Evolutionary conservation across 768 basidiomycete species (phyloP), one percentile per base, ranked within the genome.

Genomic region (Mycena galericulata): DNA sequence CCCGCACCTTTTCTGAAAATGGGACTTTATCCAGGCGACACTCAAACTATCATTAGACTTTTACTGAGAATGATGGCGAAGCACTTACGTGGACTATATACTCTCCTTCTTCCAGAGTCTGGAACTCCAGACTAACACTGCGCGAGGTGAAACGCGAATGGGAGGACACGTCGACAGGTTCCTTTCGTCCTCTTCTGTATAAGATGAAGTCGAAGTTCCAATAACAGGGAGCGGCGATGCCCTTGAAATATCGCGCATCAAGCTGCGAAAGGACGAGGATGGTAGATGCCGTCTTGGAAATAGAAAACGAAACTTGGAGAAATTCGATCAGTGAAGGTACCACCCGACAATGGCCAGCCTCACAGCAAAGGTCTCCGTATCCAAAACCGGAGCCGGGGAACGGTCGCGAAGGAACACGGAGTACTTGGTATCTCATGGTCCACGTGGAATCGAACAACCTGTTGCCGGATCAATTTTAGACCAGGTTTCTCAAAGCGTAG

Each of bases 131-230:
- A 68, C 74, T 55, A 15, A 71, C 56, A 43, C 75, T 76, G 26
- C 79, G 73, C 11, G 69, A 66, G 50, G 66, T 74, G 41, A 72
- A 71, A 2, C 62, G 60, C 18, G 73, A 72, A 41, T 75, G 74
- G 7, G 69, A 60, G 15, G 69, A 66, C 46, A 54, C 56, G 26
- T 73, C 71, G 41, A 76, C 29, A 0, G 69, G 68, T 26, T 72
- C 69, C 22, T 57, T 70, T 22, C 68, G 62, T 3, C 75, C 76
- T 38, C 69, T 68, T 55, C 73, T 75, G 71, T 65, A 80, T 3
- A 80, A 36, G 14, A 75, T 59, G 51, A 80, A 80, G 62, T 80
- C 79, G 46, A 80, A 77, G 14, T 71, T 62, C 77, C 75, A 80
- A 14, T 68, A 45, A 29, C 71, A 74, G 29, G 57, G 68, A 1